Base-by-base conservation (phyloP, 768 basidiomycete species). In the Collybia nuda region DNA sequence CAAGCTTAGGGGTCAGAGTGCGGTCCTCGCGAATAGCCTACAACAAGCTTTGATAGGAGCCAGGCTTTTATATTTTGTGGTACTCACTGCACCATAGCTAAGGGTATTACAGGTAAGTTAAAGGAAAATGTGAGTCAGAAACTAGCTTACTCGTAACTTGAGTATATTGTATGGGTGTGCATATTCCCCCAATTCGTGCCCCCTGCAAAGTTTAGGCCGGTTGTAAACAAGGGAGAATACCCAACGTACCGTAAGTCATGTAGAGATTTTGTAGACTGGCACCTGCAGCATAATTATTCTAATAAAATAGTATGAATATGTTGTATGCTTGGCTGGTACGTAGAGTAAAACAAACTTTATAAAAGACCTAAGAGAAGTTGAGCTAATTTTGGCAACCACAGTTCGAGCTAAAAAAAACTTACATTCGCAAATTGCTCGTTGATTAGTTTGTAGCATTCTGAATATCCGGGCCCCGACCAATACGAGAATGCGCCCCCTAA, bases 11-110 rank as follows among this genome's bases (percentile, higher is more conserved):
- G 0, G 75, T 77, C 8, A 84, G 59, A 21, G 72, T 73, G 24
- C 87, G 75, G 43, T 76, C 75, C 61, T 88, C 87, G 22, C 77
- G 65, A 36, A 84, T 78, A 5, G 80, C 71, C 72, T 64, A 41
- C 15, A 14, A 28, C 22, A 9, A 38, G 6, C 24, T 5, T 44
- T 11, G 12, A 17, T 18, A n/a, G 15, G 9, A 14, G 18, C 6
- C 15, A 29, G n/a, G 17, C 6, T 23, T 21, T 9, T 15, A 14
- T 18, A 14, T 18, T 41, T 41, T 26, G 24, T 22, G 5, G 35
- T 26, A 61, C 60, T 26, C 53, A 67, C 67, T 12, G 64, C 64
- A 5, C 65, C 62, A 41, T 67, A 65, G 44, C 64, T 67, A 37
- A 11, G 28, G 12, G 19, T 18, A 44, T 7, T 3, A 47, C 9